phyloP scores from a whole-genome alignment of 176 grass and related monocot species.

The Cenchrus americanus region DNA sequence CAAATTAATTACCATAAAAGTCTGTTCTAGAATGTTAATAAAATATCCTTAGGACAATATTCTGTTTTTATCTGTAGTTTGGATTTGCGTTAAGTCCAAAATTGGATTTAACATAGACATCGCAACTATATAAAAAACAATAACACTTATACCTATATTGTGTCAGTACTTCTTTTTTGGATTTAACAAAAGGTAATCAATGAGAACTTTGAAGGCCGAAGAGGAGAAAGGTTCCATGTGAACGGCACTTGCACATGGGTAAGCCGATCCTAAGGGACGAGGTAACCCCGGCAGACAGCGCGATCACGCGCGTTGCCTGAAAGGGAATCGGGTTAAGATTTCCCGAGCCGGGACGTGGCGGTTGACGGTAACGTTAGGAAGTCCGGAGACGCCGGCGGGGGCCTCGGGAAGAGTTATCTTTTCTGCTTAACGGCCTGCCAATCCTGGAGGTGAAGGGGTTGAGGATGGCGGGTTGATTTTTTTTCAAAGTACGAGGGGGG shows the following conservation, averaged over 20 bases:
- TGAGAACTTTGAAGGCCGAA: slow-evolving; percentile 79
- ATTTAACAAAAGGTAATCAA: background rate
- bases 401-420: slow-evolving; percentile 78
- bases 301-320: slow-evolving; percentile 24
- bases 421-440: slow-evolving; percentile 39
- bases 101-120: too few relatives aligned
- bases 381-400: slow-evolving; percentile 57
- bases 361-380: slow-evolving; percentile 61
- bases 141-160: too few relatives aligned
- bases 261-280: slow-evolving; percentile 45
- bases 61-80: too few relatives aligned
- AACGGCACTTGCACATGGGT: slow-evolving; percentile 70
- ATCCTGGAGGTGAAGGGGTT: too few relatives aligned
- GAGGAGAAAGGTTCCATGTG: slow-evolving; percentile 80
- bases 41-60: too few relatives aligned
- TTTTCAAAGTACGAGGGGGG: too few relatives aligned
- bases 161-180: too few relatives aligned
- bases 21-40: too few relatives aligned
- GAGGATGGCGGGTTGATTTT: too few relatives aligned
- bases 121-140: too few relatives aligned
- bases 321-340: slow-evolving; percentile 73
- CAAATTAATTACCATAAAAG: too few relatives aligned
- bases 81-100: too few relatives aligned
- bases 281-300: background rate
- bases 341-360: slow-evolving; percentile 62